phyloP scores from a whole-genome alignment of 441 rosid genomes.

The Bocquillonia castaneifolia region DNA sequence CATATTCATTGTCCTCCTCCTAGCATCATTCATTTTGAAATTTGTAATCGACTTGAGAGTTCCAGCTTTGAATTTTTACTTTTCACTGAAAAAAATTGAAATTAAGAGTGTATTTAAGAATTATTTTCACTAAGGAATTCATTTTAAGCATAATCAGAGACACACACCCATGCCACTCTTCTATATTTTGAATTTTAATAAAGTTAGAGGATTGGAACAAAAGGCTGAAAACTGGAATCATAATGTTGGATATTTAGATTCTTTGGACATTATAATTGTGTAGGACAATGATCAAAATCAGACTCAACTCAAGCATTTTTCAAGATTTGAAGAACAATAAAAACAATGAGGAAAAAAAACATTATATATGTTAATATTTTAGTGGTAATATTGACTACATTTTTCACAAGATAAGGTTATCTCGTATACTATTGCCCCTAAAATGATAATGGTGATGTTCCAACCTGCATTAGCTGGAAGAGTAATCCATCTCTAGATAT shows the following conservation, averaged over 20 bases:
- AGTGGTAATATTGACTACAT: not conserved
- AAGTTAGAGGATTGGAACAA: not conserved
- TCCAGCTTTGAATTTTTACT: no score
- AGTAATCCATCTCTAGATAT: not conserved
- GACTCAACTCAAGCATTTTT: not conserved
- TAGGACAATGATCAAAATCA: not conserved
- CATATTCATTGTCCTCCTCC: no score
- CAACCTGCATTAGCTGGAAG: not conserved
- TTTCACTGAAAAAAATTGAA: no score
- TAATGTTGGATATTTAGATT: not conserved
- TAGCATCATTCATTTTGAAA: no score
- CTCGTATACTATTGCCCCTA: not conserved
- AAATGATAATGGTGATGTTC: not conserved
- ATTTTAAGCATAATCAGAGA: no score
- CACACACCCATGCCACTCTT: no score
- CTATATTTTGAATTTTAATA: no score
- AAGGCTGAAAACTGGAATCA: not conserved
- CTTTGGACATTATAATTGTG: constrained; percentile 6
- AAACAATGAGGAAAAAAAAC: not conserved
- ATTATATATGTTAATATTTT: not conserved
- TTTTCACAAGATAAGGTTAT: not conserved
- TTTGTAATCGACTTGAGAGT: no score
- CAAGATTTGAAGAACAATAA: not conserved
- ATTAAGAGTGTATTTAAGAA: no score
- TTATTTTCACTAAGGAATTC: no score